A percentile compares a stretch with the other conserved stretches of the same genome.
phyloP scores from a whole-genome alignment of 306 rosid species.

The Prunus campanulata region DNA sequence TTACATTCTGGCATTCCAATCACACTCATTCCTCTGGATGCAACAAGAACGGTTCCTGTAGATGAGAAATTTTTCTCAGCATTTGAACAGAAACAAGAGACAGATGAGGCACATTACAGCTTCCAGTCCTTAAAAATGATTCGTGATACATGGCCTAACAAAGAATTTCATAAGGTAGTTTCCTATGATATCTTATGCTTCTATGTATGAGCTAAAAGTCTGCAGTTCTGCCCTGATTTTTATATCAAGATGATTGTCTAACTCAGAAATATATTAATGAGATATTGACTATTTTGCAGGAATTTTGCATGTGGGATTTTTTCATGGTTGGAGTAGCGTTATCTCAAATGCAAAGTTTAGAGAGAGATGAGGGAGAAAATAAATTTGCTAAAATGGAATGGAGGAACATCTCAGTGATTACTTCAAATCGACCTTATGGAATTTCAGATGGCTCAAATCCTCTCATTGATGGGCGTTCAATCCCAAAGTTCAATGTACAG shows the following conservation, averaged over 20 bases:
- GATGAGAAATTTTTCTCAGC: conserved; percentile 34
- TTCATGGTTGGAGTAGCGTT: conserved; percentile 52
- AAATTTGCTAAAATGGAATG: conserved; percentile 63
- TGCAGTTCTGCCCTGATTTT: background rate
- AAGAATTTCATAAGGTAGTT: conserved; percentile 44
- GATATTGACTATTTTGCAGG: conserved; percentile 28
- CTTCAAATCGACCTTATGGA: conserved; percentile 65
- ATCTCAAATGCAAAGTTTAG: conserved; percentile 47
- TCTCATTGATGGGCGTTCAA: conserved; percentile 28
- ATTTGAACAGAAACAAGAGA: conserved; percentile 46
- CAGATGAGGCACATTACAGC: conserved; percentile 51
- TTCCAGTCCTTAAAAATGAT: conserved; percentile 57
- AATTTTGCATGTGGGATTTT: conserved; percentile 66
- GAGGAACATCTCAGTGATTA: conserved; percentile 55
- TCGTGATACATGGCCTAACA: conserved; percentile 56
- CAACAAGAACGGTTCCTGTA: conserved; percentile 56
- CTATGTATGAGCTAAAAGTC: background rate
- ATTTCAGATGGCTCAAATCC: conserved; percentile 64
- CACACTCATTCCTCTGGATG: conserved; percentile 69
- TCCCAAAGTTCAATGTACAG: conserved; percentile 39
- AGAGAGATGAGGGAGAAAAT: conserved; percentile 39
- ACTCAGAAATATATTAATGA: background rate
- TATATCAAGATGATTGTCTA: background rate
- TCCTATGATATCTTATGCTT: background rate
- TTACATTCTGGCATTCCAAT: conserved; percentile 62